Conservation (phyloP, 2,329 filamentous ascomycete species). For the Botrytis deweyae region DNA sequence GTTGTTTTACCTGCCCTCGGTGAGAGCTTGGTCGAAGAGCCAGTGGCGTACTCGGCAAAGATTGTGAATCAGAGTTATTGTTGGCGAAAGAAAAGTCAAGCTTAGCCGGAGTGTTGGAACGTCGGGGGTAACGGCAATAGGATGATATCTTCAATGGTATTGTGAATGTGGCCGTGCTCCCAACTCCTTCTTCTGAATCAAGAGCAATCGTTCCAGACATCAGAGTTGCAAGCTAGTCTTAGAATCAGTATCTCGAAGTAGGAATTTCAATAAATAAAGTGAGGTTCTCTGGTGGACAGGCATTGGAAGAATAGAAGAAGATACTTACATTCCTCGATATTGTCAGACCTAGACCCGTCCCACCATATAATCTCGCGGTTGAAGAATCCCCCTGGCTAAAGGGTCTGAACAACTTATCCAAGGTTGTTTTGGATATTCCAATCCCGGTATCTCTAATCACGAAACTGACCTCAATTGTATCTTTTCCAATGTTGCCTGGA, state of each 20-base stretch:
- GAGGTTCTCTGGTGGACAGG: background rate
- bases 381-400: slow-evolving; percentile 76
- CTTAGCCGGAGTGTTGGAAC: background rate
- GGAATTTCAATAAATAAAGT: background rate
- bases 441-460: slow-evolving; percentile 75
- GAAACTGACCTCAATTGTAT: slow-evolving; percentile 55
- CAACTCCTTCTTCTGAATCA: slow-evolving; percentile 24
- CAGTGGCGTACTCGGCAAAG: background rate
- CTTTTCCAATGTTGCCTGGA: slow-evolving; percentile 39
- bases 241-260: background rate
- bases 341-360: slow-evolving; percentile 73
- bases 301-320: background rate
- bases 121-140: slow-evolving; percentile 6
- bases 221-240: slow-evolving; percentile 29
- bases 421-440: slow-evolving; percentile 67
- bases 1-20: background rate
- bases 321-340: slow-evolving; percentile 52
- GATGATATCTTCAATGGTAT: slow-evolving; percentile 31
- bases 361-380: slow-evolving; percentile 76
- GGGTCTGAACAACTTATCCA: slow-evolving; percentile 72
- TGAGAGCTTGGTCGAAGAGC: slow-evolving; percentile 9
- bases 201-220: slow-evolving; percentile 32
- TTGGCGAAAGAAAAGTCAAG: background rate
- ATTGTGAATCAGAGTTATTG: background rate
- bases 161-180: slow-evolving; percentile 32